Conservation (phyloP, 2,329 filamentous ascomycete genomes). For the Colletotrichum coccodes region DNA sequence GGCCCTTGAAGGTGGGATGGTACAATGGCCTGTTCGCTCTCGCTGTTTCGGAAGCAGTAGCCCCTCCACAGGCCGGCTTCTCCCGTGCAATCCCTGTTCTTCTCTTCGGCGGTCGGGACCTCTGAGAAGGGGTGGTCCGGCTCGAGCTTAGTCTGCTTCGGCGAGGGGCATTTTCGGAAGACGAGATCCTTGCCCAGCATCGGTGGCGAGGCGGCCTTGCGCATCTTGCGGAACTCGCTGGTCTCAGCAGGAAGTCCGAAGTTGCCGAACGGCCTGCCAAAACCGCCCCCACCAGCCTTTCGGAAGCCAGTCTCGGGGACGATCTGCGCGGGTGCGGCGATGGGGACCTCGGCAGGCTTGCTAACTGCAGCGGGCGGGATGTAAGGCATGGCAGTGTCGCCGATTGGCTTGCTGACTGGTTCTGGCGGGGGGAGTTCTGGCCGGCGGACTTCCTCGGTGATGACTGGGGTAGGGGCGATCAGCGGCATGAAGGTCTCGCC, state of each 20-base stretch:
- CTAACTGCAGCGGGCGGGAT: constrained; percentile 4
- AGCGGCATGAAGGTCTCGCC: constrained; percentile 33
- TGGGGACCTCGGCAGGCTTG: constrained; percentile 32
- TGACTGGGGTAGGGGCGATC: constrained; percentile 8
- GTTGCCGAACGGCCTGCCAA: constrained; percentile 55
- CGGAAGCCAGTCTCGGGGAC: constrained; percentile 55
- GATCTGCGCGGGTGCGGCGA: constrained; percentile 43
- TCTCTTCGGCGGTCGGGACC: constrained; percentile 55
- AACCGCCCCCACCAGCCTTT: constrained; percentile 44
- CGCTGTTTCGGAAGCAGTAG: constrained; percentile 64
- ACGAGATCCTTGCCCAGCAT: constrained; percentile 87
- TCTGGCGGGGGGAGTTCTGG: constrained; percentile 22
- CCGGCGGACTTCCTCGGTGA: constrained; percentile 7
- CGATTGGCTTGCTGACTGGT: constrained; percentile 9
- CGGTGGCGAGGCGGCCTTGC: constrained; percentile 74
- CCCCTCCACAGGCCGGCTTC: constrained; percentile 81
- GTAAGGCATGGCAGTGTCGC: constrained; percentile 23
- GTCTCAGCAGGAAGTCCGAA: constrained; percentile 45
- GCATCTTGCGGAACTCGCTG: constrained; percentile 55
- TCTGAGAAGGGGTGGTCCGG: constrained; percentile 73
- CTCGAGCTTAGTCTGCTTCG: constrained; percentile 86
- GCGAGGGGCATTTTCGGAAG: constrained; percentile 85
- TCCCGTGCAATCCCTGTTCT: constrained; percentile 65
- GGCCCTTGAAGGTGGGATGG: constrained; percentile 56
- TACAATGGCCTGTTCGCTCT: constrained; percentile 48